phyloP scores from a whole-genome alignment of 2,329 filamentous ascomycete species.

The Alternaria dauci region DNA sequence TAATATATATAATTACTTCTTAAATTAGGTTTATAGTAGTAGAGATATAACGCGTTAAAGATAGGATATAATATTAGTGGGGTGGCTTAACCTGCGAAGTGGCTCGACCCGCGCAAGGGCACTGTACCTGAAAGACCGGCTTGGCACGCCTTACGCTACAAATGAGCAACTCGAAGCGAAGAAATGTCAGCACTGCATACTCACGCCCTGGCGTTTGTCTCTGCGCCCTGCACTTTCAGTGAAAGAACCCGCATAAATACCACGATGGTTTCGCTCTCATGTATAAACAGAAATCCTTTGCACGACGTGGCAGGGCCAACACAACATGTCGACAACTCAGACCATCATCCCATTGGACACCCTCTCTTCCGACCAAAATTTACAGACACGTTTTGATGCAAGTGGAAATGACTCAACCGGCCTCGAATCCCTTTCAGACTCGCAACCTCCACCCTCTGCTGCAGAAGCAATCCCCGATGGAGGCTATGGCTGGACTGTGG shows the following conservation, averaged over 20 bases:
- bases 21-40: too few species aligned
- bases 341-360: not conserved
- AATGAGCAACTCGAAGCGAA: not conserved
- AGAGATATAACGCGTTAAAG: too few species aligned
- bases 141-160: not conserved
- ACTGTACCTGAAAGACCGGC: not conserved
- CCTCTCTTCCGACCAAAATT: not conserved
- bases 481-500: constrained; percentile 65
- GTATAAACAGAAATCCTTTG: not conserved
- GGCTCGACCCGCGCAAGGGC: too few species aligned
- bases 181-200: not conserved
- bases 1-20: too few species aligned
- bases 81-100: too few species aligned
- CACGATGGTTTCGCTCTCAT: not conserved
- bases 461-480: constrained; percentile 57
- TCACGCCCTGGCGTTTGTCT: not conserved
- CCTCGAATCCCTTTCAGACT: not conserved
- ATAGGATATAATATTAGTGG: too few species aligned
- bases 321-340: not conserved
- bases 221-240: not conserved
- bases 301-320: too few species aligned
- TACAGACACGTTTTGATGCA: not conserved
- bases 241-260: not conserved
- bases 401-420: not conserved
- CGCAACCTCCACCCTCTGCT: not conserved